Base-by-base conservation (phyloP, 129 eudicot genomes). In the Chrysanthemum makinoi region DNA sequence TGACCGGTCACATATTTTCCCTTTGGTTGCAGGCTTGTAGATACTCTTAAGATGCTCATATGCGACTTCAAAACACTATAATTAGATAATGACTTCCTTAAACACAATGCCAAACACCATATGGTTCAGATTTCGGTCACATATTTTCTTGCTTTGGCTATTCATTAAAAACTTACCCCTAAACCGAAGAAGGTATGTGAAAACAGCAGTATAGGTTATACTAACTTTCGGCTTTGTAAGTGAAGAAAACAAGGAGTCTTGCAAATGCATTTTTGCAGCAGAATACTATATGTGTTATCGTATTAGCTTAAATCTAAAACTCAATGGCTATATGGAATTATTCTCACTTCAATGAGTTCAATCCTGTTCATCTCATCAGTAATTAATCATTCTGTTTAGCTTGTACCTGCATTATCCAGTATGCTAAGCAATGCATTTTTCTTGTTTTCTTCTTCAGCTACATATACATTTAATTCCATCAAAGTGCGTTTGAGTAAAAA, bases 381-480 rank as follows among this genome's bases (percentile, higher is more conserved):
- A 39, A 5, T 39, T 6, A 39, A 5, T 39, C 44, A 39, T 6
- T 39, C 10, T 39, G 44, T 39, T 39, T 39, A 39, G 46, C 46
- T 39, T 39, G 46, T 39, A 39, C 46, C 46, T 39, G 46, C 46
- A 0, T 39, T 39, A 39, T 39, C 46, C 7, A 39, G 46, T 39
- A 39, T 30, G 35, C 35, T 30, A 30, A 30, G 54, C 35, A 64
- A 13, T 16, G 26, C 46, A 22, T 67, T 62, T 54, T 43, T 16
- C 14, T 73, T 59, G 17, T 1, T 53, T 63, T 55, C 28, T 60
- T 69, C 62, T 75, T 76, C 66, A 75, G 87, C 72, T 30, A 39
- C 70, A 63, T 48, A 73, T 63, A 19, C 75, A 58, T 78, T 59
- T 74, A 71, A 66, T 59, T 69, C 66, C 74, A 44, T 57, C 67